A percentile compares a stretch with the other conserved stretches of the same genome.
These are phyloP conservation scores for Metarhizium humberi DNA, from an alignment of 2,329 filamentous ascomycete genomes.

Conservation along the genomic window DNA sequence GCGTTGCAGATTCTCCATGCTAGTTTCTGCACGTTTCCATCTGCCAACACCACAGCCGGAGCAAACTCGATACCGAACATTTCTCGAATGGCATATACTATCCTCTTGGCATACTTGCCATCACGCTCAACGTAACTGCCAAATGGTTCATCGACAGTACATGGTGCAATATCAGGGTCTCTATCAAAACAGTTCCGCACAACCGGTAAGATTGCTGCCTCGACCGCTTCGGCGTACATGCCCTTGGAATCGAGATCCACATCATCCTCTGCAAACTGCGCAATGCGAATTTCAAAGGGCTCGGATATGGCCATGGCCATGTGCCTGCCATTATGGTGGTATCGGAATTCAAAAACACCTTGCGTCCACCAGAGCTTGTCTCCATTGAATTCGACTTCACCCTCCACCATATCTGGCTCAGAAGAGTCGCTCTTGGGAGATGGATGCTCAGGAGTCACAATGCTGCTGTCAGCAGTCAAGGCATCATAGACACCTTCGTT, in stretches of 20 bases:
- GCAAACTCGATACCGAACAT: constrained; percentile 98
- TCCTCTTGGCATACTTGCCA: constrained; percentile 77
- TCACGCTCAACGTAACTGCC: constrained; percentile 79
- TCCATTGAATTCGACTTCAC: constrained; percentile 79
- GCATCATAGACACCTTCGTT: constrained; percentile 69
- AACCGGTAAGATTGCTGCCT: constrained; percentile 68
- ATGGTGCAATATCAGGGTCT: constrained; percentile 82
- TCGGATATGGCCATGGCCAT: constrained; percentile 89
- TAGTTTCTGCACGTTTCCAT: constrained; percentile 82
- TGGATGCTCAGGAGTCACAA: constrained; percentile 59
- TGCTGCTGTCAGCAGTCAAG: constrained; percentile 63
- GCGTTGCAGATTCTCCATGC: constrained; percentile 94
- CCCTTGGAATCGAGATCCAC: constrained; percentile 50
- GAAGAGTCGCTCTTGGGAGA: constrained; percentile 41
- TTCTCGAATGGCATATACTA: constrained; percentile 89
- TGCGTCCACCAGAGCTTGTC: constrained; percentile 98
- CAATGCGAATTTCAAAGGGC: constrained; percentile 84
- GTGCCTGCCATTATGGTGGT: constrained; percentile 89
- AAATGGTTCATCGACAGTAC: constrained; percentile 69
- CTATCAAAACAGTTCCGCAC: constrained; percentile 89
- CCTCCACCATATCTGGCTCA: constrained; percentile 54
- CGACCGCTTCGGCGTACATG: constrained; percentile 59
- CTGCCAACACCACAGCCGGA: constrained; percentile 81
- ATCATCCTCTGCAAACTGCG: constrained; percentile 69
- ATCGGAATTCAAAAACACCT: constrained; percentile 92